Conservation (phyloP, 1,284 basidiomycete genomes). For the Amylostereum areolatum region DNA sequence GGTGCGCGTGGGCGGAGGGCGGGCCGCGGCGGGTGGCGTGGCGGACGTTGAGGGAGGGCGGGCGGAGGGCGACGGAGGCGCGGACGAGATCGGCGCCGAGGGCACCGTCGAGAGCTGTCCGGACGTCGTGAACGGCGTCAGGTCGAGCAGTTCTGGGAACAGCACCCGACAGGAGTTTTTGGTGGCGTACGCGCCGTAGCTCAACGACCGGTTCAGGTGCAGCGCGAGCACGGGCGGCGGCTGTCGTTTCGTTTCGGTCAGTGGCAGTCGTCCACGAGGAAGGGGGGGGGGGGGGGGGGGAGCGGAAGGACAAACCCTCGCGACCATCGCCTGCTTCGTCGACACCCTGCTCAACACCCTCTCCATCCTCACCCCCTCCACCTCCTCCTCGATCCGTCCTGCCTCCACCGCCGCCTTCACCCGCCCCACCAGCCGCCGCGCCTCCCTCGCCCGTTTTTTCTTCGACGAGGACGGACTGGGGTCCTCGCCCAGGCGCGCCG, state of each 20-base stretch:
- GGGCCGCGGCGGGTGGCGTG: neutral
- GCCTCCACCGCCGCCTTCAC: slow-evolving; percentile 65
- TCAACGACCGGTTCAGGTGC: slow-evolving; percentile 83
- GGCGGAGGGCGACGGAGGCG: slow-evolving; percentile 29
- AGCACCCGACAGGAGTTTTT: slow-evolving; percentile 79
- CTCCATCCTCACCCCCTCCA: slow-evolving; percentile 70
- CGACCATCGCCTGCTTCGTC: slow-evolving; percentile 85
- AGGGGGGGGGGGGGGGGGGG: slow-evolving; percentile 6
- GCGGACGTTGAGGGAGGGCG: slow-evolving; percentile 33
- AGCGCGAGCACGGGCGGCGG: slow-evolving; percentile 79
- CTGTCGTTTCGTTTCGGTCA: too few species aligned
- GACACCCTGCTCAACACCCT: slow-evolving; percentile 69
- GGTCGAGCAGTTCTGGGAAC: slow-evolving; percentile 82
- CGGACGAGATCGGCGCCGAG: slow-evolving; percentile 58
- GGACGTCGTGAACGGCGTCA: slow-evolving; percentile 78
- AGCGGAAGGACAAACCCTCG: slow-evolving; percentile 51
- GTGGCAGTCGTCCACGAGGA: slow-evolving; percentile 5
- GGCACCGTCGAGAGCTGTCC: slow-evolving; percentile 67
- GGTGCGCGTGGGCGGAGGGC: slow-evolving; percentile 48
- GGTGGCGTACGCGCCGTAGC: slow-evolving; percentile 67
- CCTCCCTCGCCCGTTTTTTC: slow-evolving; percentile 69
- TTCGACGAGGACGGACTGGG: slow-evolving; percentile 49
- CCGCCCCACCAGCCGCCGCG: slow-evolving; percentile 51
- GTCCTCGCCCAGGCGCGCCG: slow-evolving; percentile 45
- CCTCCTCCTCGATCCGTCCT: slow-evolving; percentile 73